Conservation (phyloP, 139 green algal genomes). For the Volvox reticuliferus region DNA sequence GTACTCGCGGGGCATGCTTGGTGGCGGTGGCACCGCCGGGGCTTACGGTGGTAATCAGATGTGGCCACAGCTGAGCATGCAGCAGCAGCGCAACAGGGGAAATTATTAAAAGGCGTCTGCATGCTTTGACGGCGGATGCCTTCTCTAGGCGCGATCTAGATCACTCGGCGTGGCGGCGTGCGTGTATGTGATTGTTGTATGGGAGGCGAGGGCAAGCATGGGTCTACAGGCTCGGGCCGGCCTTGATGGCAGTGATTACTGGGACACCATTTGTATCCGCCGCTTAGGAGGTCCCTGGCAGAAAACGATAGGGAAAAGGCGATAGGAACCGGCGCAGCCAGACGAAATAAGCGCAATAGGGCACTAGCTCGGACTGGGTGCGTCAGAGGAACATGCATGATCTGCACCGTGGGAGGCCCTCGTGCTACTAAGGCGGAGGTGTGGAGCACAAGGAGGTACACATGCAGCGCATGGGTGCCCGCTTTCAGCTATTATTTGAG, state of each 20-base stretch:
- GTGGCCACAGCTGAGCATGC: conserved; percentile 39
- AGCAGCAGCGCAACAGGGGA: conserved; percentile 37
- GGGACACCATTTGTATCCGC: background rate
- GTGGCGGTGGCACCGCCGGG: background rate
- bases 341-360: no score
- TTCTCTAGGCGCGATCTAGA: background rate
- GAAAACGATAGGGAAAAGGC: background rate
- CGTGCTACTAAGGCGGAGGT: background rate
- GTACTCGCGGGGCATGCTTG: conserved; percentile 34
- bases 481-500: background rate
- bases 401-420: no score
- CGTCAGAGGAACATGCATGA: no score
- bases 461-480: background rate
- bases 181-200: background rate
- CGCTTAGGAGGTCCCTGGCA: background rate
- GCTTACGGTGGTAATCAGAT: conserved; percentile 13
- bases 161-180: background rate
- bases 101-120: background rate
- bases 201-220: no score
- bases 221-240: no score
- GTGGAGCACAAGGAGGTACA: background rate
- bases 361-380: background rate
- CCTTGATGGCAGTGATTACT: background rate
- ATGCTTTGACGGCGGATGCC: background rate
- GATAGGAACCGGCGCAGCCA: background rate